Evolutionary conservation across 2,329 filamentous ascomycete species (phyloP), one percentile per base, ranked within the genome.

Genomic region (Pyrenophora graminea): DNA sequence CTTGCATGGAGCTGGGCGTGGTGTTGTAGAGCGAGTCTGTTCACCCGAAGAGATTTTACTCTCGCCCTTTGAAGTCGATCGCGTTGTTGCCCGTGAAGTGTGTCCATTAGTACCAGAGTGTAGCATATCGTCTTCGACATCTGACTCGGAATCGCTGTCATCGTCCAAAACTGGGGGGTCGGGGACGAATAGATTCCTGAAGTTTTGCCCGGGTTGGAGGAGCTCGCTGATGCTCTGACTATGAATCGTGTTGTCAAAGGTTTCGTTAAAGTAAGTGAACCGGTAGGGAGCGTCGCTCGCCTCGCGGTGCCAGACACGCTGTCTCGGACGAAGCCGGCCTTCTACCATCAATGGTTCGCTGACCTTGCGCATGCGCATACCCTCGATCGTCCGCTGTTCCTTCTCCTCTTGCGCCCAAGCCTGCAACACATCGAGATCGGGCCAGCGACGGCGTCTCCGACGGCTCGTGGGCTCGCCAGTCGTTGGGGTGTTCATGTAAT

Each of bases 181-280:
- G 1, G 94, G 94, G 18, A 96, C 83, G 69, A 99, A 99, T 0
- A 99, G 82, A 63, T 96, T 90, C 52, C 82, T 82, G 71, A 99
- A 99, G 37, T 84, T 89, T 53, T 87, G 83, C 5, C 91, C 94
- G 0, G 90, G 87, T 61, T 96, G 91, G 7, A 95, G 83, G 17
- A 99, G 82, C 70, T 97, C 94, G 2, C 91, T 96, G 50, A 99
- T 96, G 0, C 89, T 94, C 73, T 96, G 90, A 53, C 91, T 94
- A 73, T 99, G 94, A 55, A 99, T 95, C 0, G 94, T 99, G 72
- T 90, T 95, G 65, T 91, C 88, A 48, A 97, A 91, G 57, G 96
- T 91, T 70, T 97, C 94, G 72, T 97, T 97, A 80, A 99, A 99
- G 73, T 99, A 99, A 0, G 94, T 97, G 72, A 97, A 99, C 21